phyloP scores from a whole-genome alignment of 164 flowering plant genomes.

The Amborella trichopoda region DNA sequence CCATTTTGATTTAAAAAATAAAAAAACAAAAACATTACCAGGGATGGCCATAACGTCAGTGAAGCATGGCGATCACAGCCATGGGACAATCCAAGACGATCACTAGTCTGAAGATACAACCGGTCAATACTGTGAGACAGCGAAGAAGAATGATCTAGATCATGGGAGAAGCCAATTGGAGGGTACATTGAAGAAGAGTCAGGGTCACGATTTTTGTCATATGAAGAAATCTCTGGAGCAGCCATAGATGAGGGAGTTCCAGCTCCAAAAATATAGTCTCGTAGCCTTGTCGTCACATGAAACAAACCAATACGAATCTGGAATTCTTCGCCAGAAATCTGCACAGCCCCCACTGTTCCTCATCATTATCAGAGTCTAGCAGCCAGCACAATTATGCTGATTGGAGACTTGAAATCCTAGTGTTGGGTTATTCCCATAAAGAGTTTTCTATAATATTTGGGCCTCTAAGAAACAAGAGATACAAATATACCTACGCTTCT shows the following conservation, averaged over 20 bases:
- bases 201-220: constrained; percentile 33
- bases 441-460: too few relatives aligned
- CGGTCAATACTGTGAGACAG: constrained; percentile 27
- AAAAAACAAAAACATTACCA: constrained; percentile 33
- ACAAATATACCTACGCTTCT: too few relatives aligned
- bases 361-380: too few relatives aligned
- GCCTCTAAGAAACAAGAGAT: too few relatives aligned
- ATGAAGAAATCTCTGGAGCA: constrained; percentile 25
- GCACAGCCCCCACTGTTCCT: constrained; percentile 8
- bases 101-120: too few relatives aligned
- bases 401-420: too few relatives aligned
- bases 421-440: too few relatives aligned
- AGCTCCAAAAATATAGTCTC: constrained; percentile 40
- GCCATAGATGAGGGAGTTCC: too few relatives aligned
- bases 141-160: constrained; percentile 17
- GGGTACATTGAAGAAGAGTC: constrained; percentile 16
- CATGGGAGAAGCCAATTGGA: constrained; percentile 22
- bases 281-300: constrained; percentile 52
- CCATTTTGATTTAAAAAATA: too few relatives aligned
- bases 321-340: constrained; percentile 66
- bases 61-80: constrained; percentile 28
- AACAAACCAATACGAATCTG: constrained; percentile 68
- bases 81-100: constrained; percentile 37
- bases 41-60: constrained; percentile 38
- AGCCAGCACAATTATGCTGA: too few relatives aligned